phyloP scores from a whole-genome alignment of 2,329 filamentous ascomycete genomes.

The Chaetomium globosum region DNA sequence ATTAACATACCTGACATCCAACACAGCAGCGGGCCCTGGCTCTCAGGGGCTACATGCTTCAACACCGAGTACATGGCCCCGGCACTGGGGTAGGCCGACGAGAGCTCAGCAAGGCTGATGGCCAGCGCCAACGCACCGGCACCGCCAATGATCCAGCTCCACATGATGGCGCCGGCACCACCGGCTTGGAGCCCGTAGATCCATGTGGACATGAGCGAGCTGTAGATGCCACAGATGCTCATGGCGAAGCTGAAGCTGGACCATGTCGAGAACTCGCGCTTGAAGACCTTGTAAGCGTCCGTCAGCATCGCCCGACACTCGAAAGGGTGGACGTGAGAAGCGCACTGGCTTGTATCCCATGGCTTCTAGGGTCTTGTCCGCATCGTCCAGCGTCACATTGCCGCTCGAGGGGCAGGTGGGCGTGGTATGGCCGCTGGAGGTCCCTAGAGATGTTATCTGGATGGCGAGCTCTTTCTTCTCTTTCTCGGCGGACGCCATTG shows the following conservation, averaged over 20 bases:
- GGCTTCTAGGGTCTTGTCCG: constrained; percentile 42
- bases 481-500: not conserved
- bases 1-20: constrained; percentile 45
- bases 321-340: not conserved
- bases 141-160: constrained; percentile 60
- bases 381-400: constrained; percentile 27
- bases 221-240: constrained; percentile 57
- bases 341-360: constrained; percentile 46
- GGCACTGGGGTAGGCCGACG: constrained; percentile 58
- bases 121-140: constrained; percentile 58
- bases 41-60: constrained; percentile 51
- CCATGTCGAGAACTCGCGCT: constrained; percentile 61
- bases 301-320: constrained; percentile 1
- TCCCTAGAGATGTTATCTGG: constrained; percentile 2
- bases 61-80: constrained; percentile 53
- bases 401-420: constrained; percentile 20
- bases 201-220: constrained; percentile 58
- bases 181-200: constrained; percentile 55
- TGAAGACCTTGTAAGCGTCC: constrained; percentile 51
- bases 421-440: constrained; percentile 16
- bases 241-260: constrained; percentile 62
- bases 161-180: constrained; percentile 56
- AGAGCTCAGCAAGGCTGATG: constrained; percentile 56
- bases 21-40: constrained; percentile 51
- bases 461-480: constrained; percentile 21